Evolutionary conservation across 2,329 filamentous ascomycete genomes (phyloP).

Genomic region (Stachybotrys elegans): DNA sequence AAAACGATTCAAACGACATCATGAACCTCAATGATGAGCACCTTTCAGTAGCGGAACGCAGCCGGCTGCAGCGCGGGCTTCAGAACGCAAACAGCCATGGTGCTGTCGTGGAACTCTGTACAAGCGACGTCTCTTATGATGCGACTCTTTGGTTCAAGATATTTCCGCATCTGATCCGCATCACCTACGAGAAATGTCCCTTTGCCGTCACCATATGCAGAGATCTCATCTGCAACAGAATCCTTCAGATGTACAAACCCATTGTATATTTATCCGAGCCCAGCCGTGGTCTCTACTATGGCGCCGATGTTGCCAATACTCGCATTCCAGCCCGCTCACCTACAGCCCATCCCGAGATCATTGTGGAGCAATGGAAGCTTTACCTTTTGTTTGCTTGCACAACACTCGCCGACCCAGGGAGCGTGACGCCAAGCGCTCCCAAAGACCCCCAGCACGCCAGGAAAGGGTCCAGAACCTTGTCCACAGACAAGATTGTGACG

Average conservation of each 20-base stretch:
- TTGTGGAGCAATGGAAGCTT: constrained; percentile 96
- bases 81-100: constrained; percentile 78
- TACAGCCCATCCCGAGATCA: constrained; percentile 73
- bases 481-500: constrained; percentile 75
- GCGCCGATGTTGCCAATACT: constrained; percentile 52
- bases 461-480: constrained; percentile 68
- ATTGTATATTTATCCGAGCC: constrained; percentile 77
- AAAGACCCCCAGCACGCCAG: constrained; percentile 69
- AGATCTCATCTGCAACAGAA: constrained; percentile 86
- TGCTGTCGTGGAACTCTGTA: constrained; percentile 87
- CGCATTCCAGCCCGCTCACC: constrained; percentile 49
- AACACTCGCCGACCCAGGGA: constrained; percentile 80
- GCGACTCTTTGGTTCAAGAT: constrained; percentile 96
- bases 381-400: constrained; percentile 97
- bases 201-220: constrained; percentile 87
- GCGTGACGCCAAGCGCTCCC: constrained; percentile 29
- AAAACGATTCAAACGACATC: constrained; percentile 81
- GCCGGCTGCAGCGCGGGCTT: constrained; percentile 83
- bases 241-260: constrained; percentile 86
- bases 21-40: constrained; percentile 92
- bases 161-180: constrained; percentile 88
- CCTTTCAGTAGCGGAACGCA: constrained; percentile 85
- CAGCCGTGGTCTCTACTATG: constrained; percentile 58
- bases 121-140: constrained; percentile 92
- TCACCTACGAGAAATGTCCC: constrained; percentile 85